Percentiles rank a stretch among this genome's conserved stretches.
Conservation (phyloP, 495 filamentous ascomycete genomes). For the Penicillium roqueforti region DNA sequence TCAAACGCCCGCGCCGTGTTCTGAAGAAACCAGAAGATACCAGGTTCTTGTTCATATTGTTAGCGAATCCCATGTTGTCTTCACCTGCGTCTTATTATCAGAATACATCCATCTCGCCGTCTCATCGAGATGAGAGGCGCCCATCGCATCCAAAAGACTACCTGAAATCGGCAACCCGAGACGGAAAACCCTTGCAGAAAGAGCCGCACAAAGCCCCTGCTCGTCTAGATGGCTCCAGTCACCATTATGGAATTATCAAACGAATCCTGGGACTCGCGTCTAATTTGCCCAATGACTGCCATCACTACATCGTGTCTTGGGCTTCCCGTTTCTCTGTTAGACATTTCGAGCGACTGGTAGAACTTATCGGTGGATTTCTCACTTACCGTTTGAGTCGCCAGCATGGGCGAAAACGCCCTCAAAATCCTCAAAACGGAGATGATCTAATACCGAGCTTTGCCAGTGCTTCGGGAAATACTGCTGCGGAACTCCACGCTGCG, state of each 20-base stretch:
- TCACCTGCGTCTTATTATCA: slow-evolving; percentile 16
- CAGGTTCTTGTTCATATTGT: slow-evolving; percentile 77
- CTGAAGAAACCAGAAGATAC: slow-evolving; percentile 66
- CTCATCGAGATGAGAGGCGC: slow-evolving; percentile 24
- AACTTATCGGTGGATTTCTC: slow-evolving; percentile 74
- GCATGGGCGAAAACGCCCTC: slow-evolving; percentile 60
- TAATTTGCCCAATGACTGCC: slow-evolving; percentile 70
- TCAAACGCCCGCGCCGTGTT: slow-evolving; percentile 78
- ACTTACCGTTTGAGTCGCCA: slow-evolving; percentile 77
- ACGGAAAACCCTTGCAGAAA: slow-evolving; percentile 21
- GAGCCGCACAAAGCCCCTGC: slow-evolving; percentile 8
- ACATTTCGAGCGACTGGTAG: slow-evolving; percentile 68
- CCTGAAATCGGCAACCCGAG: slow-evolving; percentile 16
- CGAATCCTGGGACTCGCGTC: slow-evolving; percentile 77
- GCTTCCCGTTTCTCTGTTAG: slow-evolving; percentile 66
- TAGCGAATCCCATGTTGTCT: slow-evolving; percentile 76
- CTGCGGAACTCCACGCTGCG: slow-evolving; percentile 73
- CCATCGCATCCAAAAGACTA: slow-evolving; percentile 28
- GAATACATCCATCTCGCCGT: background rate
- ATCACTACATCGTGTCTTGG: slow-evolving; percentile 82
- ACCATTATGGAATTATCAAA: slow-evolving; percentile 83
- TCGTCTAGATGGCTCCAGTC: slow-evolving; percentile 40
- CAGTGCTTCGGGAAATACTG: slow-evolving; percentile 54
- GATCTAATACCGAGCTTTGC: slow-evolving; percentile 68
- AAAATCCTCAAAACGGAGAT: slow-evolving; percentile 51